Conservation (phyloP, 108 stramenopile species). For the Conticribra weissflogii region DNA sequence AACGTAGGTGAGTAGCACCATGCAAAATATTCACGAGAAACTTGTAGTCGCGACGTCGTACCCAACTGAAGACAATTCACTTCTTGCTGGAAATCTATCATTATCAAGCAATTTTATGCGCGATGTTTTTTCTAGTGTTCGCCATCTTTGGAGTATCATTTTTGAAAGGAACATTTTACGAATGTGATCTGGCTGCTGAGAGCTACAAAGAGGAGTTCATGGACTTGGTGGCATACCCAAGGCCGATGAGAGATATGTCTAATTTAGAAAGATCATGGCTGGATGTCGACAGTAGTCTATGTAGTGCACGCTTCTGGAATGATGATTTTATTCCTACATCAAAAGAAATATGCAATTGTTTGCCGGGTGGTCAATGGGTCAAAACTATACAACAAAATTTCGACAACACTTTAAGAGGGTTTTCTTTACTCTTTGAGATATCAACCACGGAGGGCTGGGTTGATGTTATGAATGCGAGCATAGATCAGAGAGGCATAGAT, state of each 20-base stretch:
- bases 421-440: constrained; percentile 65
- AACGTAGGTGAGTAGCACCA: constrained; percentile 47
- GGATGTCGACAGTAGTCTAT: not conserved
- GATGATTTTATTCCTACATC: constrained; percentile 26
- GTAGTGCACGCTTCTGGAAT: constrained; percentile 8
- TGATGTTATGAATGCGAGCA: constrained; percentile 58
- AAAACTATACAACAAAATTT: constrained; percentile 52
- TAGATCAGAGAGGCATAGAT: constrained; percentile 54
- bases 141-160: constrained; percentile 71
- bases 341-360: constrained; percentile 42
- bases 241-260: constrained; percentile 3
- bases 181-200: constrained; percentile 38
- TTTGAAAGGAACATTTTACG: constrained; percentile 66
- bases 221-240: constrained; percentile 20
- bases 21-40: no score
- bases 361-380: constrained; percentile 32
- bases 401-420: constrained; percentile 55
- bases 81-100: no score
- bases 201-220: not conserved
- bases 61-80: no score
- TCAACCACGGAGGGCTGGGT: constrained; percentile 67
- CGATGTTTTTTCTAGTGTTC: constrained; percentile 63
- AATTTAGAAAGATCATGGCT: constrained; percentile 14
- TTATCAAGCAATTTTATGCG: constrained; percentile 18
- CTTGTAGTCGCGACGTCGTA: no score